Conservation (phyloP, 1,139 yeast species). For the Diutina pseudorugosa region DNA sequence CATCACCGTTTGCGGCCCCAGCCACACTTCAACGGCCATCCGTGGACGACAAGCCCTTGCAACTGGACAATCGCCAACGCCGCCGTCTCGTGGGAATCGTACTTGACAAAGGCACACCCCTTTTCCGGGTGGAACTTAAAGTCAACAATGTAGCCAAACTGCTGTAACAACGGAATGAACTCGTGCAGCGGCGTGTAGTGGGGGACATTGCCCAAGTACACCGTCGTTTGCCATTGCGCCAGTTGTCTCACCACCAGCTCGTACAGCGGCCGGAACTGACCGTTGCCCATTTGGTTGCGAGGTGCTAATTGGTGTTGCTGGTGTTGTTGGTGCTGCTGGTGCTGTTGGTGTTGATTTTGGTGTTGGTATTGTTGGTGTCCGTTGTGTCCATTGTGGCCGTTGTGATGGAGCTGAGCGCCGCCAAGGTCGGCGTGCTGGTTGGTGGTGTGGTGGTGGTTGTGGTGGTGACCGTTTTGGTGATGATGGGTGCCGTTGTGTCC, state of each 20-base stretch:
- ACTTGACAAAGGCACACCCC: conserved; percentile 78
- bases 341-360: conserved; percentile 6
- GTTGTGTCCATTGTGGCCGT: conserved; percentile 4
- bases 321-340: conserved; percentile 7
- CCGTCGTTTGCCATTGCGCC: conserved; percentile 81
- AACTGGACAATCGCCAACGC: conserved; percentile 79
- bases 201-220: conserved; percentile 76
- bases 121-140: conserved; percentile 72
- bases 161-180: conserved; percentile 63
- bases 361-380: too few species aligned
- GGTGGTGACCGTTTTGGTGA: conserved; percentile 5
- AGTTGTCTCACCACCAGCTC: conserved; percentile 66
- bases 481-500: conserved; percentile 5
- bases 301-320: neutral
- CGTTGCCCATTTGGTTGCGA: too few species aligned
- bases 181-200: conserved; percentile 66
- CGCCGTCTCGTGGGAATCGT: conserved; percentile 79
- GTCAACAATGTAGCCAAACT: conserved; percentile 73
- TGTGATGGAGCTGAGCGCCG: conserved; percentile 5
- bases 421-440: too few species aligned
- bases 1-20: conserved; percentile 65
- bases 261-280: conserved; percentile 44
- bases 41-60: conserved; percentile 63
- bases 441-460: conserved; percentile 11
- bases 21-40: conserved; percentile 72